phyloP scores from a whole-genome alignment of 2,329 filamentous ascomycete genomes.

The Coleophoma eucalyptorum region DNA sequence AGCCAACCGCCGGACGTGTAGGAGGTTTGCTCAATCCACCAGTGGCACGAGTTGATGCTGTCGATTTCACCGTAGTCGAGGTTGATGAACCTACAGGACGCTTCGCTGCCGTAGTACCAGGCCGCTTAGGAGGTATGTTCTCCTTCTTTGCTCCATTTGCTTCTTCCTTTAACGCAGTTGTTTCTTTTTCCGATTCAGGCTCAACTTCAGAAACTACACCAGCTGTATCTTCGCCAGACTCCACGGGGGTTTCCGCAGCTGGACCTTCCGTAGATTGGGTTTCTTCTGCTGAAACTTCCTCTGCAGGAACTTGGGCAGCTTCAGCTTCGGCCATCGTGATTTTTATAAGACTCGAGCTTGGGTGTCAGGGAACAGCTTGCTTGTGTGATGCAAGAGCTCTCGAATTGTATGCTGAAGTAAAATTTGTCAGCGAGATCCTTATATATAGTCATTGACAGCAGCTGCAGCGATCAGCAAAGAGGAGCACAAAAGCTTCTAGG shows the following conservation, averaged over 20 bases:
- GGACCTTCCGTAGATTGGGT: conserved; percentile 12
- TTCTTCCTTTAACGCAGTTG: conserved; percentile 15
- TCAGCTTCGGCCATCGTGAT: conserved; percentile 25
- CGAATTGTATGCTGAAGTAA: conserved; percentile 3
- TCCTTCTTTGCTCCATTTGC: conserved; percentile 26
- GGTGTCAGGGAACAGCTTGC: background rate
- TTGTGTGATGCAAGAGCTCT: conserved; percentile 3
- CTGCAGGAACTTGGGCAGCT: conserved; percentile 13
- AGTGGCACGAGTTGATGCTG: conserved; percentile 19
- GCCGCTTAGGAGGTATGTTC: conserved; percentile 21
- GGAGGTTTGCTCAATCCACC: conserved; percentile 29
- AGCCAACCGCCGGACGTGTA: conserved; percentile 20
- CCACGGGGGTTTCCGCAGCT: conserved; percentile 8
- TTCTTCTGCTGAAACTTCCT: conserved; percentile 14
- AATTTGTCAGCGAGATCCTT: conserved; percentile 9
- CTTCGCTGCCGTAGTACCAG: conserved; percentile 16
- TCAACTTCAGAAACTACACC: conserved; percentile 21
- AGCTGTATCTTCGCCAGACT: conserved; percentile 21
- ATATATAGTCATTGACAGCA: conserved; percentile 7
- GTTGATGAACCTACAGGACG: conserved; percentile 20
- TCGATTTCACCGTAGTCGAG: conserved; percentile 19
- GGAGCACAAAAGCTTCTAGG: background rate
- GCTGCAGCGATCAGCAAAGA: conserved; percentile 4
- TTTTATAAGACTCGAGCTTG: background rate
- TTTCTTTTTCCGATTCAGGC: conserved; percentile 23